Conservation (phyloP, 192 early-diverging fungal species). For the Backusella mclennaniae region DNA sequence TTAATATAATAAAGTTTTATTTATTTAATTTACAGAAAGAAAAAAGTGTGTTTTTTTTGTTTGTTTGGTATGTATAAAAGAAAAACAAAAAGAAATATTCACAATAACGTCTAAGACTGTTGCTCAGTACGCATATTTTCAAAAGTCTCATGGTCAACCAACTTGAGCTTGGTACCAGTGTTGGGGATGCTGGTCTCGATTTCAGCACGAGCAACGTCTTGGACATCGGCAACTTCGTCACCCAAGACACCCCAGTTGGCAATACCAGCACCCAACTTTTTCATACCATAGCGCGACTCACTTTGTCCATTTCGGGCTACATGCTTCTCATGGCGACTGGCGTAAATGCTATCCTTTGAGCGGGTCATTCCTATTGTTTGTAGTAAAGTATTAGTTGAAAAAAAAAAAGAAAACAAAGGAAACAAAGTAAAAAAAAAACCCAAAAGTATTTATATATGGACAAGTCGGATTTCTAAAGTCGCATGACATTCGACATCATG, state of each 20-base stretch:
- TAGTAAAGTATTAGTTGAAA: neutral
- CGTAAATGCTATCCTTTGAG: neutral
- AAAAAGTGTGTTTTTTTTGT: too few relatives aligned
- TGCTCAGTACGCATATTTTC: conserved; percentile 13
- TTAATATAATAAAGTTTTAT: conserved; percentile 1
- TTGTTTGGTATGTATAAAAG: neutral
- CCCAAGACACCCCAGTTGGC: conserved; percentile 28
- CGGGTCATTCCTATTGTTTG: conserved; percentile 9
- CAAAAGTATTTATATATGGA: neutral
- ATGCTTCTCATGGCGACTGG: conserved; percentile 11
- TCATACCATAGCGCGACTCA: conserved; percentile 12
- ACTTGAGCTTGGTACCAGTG: conserved; percentile 3
- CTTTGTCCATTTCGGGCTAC: conserved; percentile 21
- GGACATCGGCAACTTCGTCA: conserved; percentile 21
- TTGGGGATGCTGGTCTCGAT: neutral
- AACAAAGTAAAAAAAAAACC: neutral
- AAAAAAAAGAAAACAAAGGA: neutral
- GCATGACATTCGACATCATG: neutral
- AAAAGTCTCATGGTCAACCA: conserved; percentile 28
- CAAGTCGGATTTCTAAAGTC: conserved; percentile 9
- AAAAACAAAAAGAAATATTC: neutral
- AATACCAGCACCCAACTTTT: conserved; percentile 24
- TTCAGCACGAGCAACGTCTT: conserved; percentile 9
- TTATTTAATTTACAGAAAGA: conserved; percentile 6
- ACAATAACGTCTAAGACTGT: neutral